Evolutionary conservation across 2,329 filamentous ascomycete species (phyloP).

Genomic region (Samsoniella hepiali): DNA sequence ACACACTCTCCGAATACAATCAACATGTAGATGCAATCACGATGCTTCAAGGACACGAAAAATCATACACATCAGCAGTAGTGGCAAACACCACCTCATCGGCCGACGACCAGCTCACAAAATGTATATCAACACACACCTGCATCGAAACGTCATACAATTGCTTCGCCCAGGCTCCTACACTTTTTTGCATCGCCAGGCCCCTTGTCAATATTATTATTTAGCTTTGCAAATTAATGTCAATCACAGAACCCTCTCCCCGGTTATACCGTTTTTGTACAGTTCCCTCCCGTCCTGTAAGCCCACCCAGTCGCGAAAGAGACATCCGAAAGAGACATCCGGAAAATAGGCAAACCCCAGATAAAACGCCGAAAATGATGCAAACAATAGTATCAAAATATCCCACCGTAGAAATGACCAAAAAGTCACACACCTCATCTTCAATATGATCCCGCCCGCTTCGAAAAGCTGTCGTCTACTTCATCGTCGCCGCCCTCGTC

Average conservation of each 20-base stretch:
- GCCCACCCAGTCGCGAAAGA: background rate
- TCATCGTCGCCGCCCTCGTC: slow-evolving; percentile 35
- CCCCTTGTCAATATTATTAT: slow-evolving; percentile 4
- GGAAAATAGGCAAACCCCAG: background rate
- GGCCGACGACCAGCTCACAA: background rate
- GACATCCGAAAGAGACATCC: background rate
- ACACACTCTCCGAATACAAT: background rate
- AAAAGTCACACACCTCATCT: background rate
- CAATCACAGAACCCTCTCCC: background rate
- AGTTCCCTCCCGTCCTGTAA: background rate
- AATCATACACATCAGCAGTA: background rate
- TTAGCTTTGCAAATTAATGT: background rate
- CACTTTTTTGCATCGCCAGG: background rate
- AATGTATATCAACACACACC: background rate
- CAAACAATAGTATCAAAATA: background rate
- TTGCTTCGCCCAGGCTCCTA: background rate
- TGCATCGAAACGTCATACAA: background rate
- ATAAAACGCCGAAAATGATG: background rate
- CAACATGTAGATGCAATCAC: background rate
- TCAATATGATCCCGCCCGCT: slow-evolving; percentile 44
- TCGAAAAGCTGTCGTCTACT: slow-evolving; percentile 28
- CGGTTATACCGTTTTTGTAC: background rate
- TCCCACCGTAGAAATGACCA: background rate
- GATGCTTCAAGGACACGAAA: background rate
- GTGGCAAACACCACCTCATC: background rate